Base-by-base conservation (phyloP, 805 yeast species). In the Zygosaccharomyces lentus region DNA sequence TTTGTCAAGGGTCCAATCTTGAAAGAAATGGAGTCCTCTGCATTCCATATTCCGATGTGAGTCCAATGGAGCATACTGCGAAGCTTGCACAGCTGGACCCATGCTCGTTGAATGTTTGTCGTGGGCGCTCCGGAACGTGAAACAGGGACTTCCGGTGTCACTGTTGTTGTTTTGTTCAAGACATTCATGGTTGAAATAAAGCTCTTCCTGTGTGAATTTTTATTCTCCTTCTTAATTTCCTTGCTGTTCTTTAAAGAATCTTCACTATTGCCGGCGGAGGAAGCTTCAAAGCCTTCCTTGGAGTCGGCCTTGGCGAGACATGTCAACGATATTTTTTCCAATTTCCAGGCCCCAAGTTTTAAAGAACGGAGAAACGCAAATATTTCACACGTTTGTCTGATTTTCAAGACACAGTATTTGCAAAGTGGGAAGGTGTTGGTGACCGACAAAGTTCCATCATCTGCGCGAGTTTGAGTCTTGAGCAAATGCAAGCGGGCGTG, bases 61-160 rank as follows among this genome's bases (percentile, higher is more conserved):
- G 95, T 73, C 91, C 95, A 91, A 66, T 84, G 87, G 52, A 90
- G 71, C 59, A 84, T 82, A 34, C 78, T 77, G 44, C 96, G 76
- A 16, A 87, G 71, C 55, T 81, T 75, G 31, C 77, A 68, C 29
- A 82, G 63, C 55, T 81, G 86, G 25, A 74, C 67, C 85, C 95
- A 90, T 8, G 80, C 77, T 47, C 76, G 72, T 47, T 68, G 71
- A 25, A 70, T 59, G 42, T 69, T 65, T 1, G 67, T 59, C 1
- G 59, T 57, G n/a, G 68, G 68, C 23, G 48, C 52, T 1, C 61
- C 63, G 8, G 48, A 41, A n/a, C 51, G 55, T 6, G 51, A 57
- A 8, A 49, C 42, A 3, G 48, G 43, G 19, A 41, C 40, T 24
- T 51, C 48, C 8, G 49, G 25, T 8, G 43, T 34, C 1, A 55